Conservation (phyloP, 176 grass and related monocot genomes). For the Eragrostis nindensis region DNA sequence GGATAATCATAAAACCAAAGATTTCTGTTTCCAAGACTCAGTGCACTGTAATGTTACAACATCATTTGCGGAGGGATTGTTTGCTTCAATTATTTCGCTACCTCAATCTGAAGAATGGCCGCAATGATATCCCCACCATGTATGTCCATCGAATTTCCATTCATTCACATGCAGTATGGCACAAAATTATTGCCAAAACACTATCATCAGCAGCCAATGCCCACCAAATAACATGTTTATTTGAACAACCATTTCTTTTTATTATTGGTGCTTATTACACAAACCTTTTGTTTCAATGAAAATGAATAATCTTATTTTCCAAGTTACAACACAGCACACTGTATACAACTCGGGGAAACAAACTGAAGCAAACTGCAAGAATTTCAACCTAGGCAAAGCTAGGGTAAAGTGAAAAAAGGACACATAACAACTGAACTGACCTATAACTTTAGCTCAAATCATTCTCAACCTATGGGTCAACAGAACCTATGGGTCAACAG, state of each 20-base stretch:
- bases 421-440: constrained; percentile 19
- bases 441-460: constrained; percentile 12
- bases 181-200: too few species aligned
- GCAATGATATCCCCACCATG: too few species aligned
- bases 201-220: too few species aligned
- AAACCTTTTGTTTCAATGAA: neutral
- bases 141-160: too few species aligned
- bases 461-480: constrained; percentile 44
- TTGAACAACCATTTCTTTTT: neutral
- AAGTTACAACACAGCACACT: constrained; percentile 37
- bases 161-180: too few species aligned
- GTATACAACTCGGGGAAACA: constrained; percentile 27
- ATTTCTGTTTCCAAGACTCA: too few species aligned
- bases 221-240: neutral
- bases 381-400: neutral
- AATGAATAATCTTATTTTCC: constrained; percentile 27
- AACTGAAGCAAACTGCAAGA: neutral
- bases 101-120: too few species aligned
- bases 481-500: constrained; percentile 46
- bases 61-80: too few species aligned
- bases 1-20: too few species aligned
- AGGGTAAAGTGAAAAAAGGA: constrained; percentile 24
- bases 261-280: constrained; percentile 30
- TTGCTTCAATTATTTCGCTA: too few species aligned
- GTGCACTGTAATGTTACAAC: too few species aligned